Base-by-base conservation (phyloP, 176 grass and related monocot species). In the Thinopyrum elongatum region DNA sequence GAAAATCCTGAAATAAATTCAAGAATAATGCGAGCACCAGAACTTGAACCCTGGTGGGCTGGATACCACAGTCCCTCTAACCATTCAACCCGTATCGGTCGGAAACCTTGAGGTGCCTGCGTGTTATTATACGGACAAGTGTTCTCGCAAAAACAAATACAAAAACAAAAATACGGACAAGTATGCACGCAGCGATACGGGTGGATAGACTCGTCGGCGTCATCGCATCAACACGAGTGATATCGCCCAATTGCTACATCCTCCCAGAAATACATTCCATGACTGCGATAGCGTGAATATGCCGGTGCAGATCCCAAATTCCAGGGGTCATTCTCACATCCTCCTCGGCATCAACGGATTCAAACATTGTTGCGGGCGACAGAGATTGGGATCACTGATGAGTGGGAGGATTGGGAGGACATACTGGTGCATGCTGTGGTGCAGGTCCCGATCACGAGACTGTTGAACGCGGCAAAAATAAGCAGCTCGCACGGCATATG, bases 321-420 rank as follows among this genome's bases (percentile, higher is more conserved):
- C 73, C 38, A 6, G 19, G 28, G 6, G 33, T 30, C 46, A 21
- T 11, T 65, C n/a, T 53, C 12, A 42, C 3, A 15, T 12, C 16
- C 71, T 9, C 84, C 62, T 90, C 17, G 88, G 41, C 73, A 82
- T 83, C 84, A 58, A 73, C 84, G 84, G 15, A 59, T 82, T 78
- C 39, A 1, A 41, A 82, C 23, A 28, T 51, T 63, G 64, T 29
- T 16, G 53, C 72, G 8, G 36, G 65, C 16, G 3, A 61, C 80
- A 38, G 33, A 53, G 53, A 36, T 72, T 2, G 53, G 6, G 29
- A 53, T 62, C 60, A 46, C 1, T 22, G 38, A 44, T 80, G 78
- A 80, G 78, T 19, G 1, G 58, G 58, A 77, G 49, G 49, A 53
- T 46, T 19, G 2, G 76, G 55, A 75, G 39, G 39, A 44, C 7